Percentiles rank a stretch among this genome's conserved stretches.
phyloP scores from a whole-genome alignment of 2,329 filamentous ascomycete genomes.

The Cadophora sp. region DNA sequence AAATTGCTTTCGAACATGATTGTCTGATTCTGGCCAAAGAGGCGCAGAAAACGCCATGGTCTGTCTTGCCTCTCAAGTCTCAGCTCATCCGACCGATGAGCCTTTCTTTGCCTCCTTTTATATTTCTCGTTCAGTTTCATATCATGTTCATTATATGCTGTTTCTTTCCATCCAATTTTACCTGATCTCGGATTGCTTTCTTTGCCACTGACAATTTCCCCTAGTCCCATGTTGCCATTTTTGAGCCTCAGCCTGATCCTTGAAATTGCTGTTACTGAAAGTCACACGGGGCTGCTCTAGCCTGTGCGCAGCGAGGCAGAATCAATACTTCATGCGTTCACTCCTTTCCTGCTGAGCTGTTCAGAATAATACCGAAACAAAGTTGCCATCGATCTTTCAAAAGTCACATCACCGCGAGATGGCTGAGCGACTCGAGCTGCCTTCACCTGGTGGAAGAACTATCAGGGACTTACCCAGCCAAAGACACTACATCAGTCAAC shows the following conservation, averaged over 20 bases:
- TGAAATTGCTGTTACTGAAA: not conserved
- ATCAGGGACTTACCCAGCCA: slow-evolving; percentile 12
- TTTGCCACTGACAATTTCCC: not conserved
- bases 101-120: not conserved
- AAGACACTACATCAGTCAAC: not conserved
- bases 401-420: not conserved
- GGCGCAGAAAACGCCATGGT: not conserved
- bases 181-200: not conserved
- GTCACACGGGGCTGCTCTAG: not conserved
- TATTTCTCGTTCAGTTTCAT: not conserved
- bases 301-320: not conserved
- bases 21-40: not conserved
- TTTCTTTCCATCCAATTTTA: not conserved
- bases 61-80: not conserved
- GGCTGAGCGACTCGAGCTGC: slow-evolving; percentile 8
- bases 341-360: not conserved
- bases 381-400: not conserved
- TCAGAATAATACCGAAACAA: not conserved
- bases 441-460: slow-evolving; percentile 7
- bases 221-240: not conserved
- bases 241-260: not conserved
- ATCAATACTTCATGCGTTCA: not conserved
- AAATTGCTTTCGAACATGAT: not conserved
- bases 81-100: not conserved
- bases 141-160: not conserved